A percentile compares a stretch with the other conserved stretches of the same genome.
phyloP scores from a whole-genome alignment of 2,329 filamentous ascomycete species.

The Teratosphaeria epicoccoides region DNA sequence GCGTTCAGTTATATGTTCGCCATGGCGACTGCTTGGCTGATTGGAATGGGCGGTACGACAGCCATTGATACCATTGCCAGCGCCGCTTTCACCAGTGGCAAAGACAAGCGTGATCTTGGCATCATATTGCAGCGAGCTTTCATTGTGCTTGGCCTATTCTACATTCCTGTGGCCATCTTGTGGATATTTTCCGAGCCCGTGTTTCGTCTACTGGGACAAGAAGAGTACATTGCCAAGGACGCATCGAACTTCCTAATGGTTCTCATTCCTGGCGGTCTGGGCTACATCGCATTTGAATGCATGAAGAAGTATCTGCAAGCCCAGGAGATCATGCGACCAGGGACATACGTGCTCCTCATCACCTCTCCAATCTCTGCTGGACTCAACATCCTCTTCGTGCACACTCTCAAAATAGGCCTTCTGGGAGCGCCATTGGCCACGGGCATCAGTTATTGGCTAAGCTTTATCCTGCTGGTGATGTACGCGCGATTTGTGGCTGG shows the following conservation, averaged over 20 bases:
- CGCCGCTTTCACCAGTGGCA: slow-evolving; percentile 69
- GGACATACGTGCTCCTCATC: slow-evolving; percentile 52
- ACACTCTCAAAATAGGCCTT: slow-evolving; percentile 59
- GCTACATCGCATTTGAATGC: slow-evolving; percentile 78
- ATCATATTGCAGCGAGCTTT: slow-evolving; percentile 68
- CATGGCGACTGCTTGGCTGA: slow-evolving; percentile 78
- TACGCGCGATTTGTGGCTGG: slow-evolving; percentile 64
- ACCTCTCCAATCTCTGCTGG: slow-evolving; percentile 50
- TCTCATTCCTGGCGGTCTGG: slow-evolving; percentile 69
- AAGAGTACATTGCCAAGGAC: slow-evolving; percentile 63
- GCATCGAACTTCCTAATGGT: slow-evolving; percentile 62
- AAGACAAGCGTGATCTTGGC: slow-evolving; percentile 67
- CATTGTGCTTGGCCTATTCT: slow-evolving; percentile 60
- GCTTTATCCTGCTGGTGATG: slow-evolving; percentile 62
- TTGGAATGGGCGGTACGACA: slow-evolving; percentile 74
- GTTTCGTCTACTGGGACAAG: slow-evolving; percentile 65
- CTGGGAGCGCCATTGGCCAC: slow-evolving; percentile 74
- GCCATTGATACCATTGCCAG: slow-evolving; percentile 78
- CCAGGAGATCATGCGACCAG: slow-evolving; percentile 53
- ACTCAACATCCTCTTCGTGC: slow-evolving; percentile 59
- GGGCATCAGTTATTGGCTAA: slow-evolving; percentile 76
- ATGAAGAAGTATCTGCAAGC: slow-evolving; percentile 54
- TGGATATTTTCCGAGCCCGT: slow-evolving; percentile 68
- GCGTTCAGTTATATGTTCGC: slow-evolving; percentile 93
- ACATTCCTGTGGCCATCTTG: slow-evolving; percentile 58